phyloP scores from a whole-genome alignment of 495 filamentous ascomycete species.

The Annulohypoxylon bovei region DNA sequence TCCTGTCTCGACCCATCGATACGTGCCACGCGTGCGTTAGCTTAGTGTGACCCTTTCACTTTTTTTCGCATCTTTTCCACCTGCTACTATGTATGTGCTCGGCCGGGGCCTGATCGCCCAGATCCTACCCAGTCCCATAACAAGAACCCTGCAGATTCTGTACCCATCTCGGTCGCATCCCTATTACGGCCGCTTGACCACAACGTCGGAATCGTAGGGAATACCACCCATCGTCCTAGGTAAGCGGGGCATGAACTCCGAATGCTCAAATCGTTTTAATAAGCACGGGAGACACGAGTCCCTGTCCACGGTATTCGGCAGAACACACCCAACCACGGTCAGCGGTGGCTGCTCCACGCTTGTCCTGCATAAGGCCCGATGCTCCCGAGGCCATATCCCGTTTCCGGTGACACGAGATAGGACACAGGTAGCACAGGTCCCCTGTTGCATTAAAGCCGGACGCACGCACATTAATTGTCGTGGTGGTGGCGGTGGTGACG shows the following conservation, averaged over 20 bases:
- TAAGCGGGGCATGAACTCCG: slow-evolving; percentile 2
- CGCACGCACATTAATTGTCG: slow-evolving; percentile 20
- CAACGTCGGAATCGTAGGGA: slow-evolving; percentile 17
- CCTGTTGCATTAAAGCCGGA: slow-evolving; percentile 27
- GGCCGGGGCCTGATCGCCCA: not conserved
- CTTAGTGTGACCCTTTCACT: not conserved
- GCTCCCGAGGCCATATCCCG: slow-evolving; percentile 21
- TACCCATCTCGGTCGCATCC: slow-evolving; percentile 2
- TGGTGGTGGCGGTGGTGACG: slow-evolving; percentile 43
- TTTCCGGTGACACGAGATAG: slow-evolving; percentile 20
- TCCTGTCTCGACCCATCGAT: slow-evolving; percentile 4
- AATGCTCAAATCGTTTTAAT: slow-evolving; percentile 14
- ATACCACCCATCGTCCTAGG: not conserved
- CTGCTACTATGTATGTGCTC: not conserved
- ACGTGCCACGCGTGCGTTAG: slow-evolving; percentile 23
- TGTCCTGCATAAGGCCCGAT: slow-evolving; percentile 16
- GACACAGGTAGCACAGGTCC: slow-evolving; percentile 2
- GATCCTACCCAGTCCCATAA: slow-evolving; percentile 22
- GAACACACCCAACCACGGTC: not conserved
- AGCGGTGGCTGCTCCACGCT: slow-evolving; percentile 17
- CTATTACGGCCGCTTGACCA: slow-evolving; percentile 9
- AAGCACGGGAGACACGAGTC: slow-evolving; percentile 6
- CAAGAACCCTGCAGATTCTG: slow-evolving; percentile 8
- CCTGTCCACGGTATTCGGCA: slow-evolving; percentile 15
- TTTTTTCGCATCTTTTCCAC: not conserved